phyloP scores from a whole-genome alignment of 306 rosid genomes.

The Arachis stenosperma region DNA sequence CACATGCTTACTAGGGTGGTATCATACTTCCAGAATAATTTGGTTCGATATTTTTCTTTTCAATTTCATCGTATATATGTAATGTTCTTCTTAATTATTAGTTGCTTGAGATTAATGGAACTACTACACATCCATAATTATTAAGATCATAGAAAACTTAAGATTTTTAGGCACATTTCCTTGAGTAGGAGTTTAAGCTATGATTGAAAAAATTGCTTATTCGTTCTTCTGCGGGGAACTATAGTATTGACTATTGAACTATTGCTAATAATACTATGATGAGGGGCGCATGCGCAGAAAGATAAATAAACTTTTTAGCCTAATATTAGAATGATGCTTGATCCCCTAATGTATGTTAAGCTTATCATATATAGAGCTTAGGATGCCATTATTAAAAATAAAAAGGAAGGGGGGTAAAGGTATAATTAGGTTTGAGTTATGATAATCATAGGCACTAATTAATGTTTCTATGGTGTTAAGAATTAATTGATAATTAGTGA shows the following conservation, averaged over 20 bases:
- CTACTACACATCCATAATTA: background rate
- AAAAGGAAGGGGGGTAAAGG: conserved; percentile 2
- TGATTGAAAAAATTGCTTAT: conserved; percentile 18
- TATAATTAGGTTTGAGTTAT: conserved; percentile 35
- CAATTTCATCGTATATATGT: too few relatives aligned
- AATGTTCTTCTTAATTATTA: too few relatives aligned
- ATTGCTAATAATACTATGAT: background rate
- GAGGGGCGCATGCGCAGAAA: conserved; percentile 49
- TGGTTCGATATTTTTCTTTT: too few relatives aligned
- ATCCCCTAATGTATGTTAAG: conserved; percentile 6
- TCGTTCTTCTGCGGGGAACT: conserved; percentile 12
- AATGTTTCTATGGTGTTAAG: conserved; percentile 46
- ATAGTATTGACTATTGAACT: background rate
- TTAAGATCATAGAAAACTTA: background rate
- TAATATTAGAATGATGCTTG: conserved; percentile 21
- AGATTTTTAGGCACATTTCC: background rate
- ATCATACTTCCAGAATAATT: too few relatives aligned
- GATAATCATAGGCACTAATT: conserved; percentile 50
- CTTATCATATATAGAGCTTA: conserved; percentile 16
- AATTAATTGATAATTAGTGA: conserved; percentile 20
- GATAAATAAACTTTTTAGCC: conserved; percentile 28
- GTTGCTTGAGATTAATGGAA: too few relatives aligned
- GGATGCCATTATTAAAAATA: conserved; percentile 41
- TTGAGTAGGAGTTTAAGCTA: conserved; percentile 12
- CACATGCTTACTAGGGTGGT: too few relatives aligned